These are phyloP conservation scores for Termitomyces sp. DNA, from an alignment of 768 basidiomycete genomes.

Conservation along the genomic window DNA sequence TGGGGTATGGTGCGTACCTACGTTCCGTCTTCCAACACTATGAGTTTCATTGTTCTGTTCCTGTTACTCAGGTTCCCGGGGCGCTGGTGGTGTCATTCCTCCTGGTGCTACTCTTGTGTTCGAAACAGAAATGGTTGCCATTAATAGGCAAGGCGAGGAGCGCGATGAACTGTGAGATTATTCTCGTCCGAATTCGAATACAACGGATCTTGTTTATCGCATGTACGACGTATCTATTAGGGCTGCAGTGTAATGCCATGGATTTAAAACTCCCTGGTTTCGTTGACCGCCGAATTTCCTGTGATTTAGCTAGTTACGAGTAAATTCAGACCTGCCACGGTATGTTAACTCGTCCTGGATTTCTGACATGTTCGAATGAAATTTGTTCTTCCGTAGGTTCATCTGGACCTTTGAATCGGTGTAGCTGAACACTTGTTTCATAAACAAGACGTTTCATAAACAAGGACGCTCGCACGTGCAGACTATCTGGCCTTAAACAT, in stretches of 20 bases:
- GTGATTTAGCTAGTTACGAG: no score
- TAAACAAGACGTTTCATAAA: no score
- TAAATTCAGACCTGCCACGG: no score
- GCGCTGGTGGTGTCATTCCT: constrained; percentile 65
- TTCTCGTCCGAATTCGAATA: background rate
- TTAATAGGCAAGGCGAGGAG: constrained; percentile 29
- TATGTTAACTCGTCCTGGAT: background rate
- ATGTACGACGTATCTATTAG: background rate
- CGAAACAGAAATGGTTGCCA: constrained; percentile 73
- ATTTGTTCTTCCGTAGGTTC: background rate
- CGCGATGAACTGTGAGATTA: constrained; percentile 1
- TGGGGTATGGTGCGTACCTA: constrained; percentile 72
- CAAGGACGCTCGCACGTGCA: background rate
- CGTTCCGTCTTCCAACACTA: background rate
- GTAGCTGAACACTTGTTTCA: no score
- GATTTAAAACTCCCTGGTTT: background rate
- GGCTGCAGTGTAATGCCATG: background rate
- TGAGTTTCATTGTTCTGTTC: background rate
- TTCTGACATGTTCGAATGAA: background rate
- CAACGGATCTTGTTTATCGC: background rate
- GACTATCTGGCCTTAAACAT: background rate
- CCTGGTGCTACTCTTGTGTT: constrained; percentile 77
- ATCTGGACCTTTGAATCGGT: background rate
- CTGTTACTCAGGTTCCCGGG: constrained; percentile 55
- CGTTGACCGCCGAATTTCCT: background rate